Evolutionary conservation across 2,329 filamentous ascomycete genomes (phyloP).

Genomic region (Pseudogymnoascus sp.): DNA sequence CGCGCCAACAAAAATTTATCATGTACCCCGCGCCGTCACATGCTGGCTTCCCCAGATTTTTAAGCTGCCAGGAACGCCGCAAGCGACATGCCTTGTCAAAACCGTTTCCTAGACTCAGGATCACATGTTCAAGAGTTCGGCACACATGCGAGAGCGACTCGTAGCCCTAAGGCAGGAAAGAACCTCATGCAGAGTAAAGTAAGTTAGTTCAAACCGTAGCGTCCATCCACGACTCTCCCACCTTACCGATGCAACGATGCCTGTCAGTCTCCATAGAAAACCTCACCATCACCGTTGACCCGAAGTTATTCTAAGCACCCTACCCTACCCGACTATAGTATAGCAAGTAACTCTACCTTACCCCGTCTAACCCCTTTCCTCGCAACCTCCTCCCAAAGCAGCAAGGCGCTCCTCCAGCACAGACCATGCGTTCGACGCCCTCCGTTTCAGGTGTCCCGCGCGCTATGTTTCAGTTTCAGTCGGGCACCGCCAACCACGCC

Average conservation of each 20-base stretch:
- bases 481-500: neutral
- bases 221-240: neutral
- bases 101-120: neutral
- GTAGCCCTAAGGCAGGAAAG: neutral
- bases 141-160: neutral
- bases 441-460: neutral
- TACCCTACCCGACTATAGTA: neutral
- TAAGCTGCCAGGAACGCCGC: neutral
- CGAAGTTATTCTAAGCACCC: neutral
- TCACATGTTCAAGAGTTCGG: neutral
- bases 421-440: neutral
- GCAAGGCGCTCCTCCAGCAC: neutral
- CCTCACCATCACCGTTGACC: neutral
- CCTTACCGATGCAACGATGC: neutral
- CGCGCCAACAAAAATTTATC: neutral
- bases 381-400: neutral
- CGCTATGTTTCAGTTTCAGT: neutral
- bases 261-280: neutral
- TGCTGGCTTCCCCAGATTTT: neutral
- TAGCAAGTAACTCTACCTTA: neutral
- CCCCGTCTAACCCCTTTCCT: neutral
- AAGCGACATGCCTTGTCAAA: neutral
- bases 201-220: neutral
- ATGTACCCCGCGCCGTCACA: neutral
- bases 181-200: neutral